Percentiles rank a stretch among this genome's conserved stretches.
phyloP scores from a whole-genome alignment of 2,329 filamentous ascomycete genomes.

The Diaporthe eres region DNA sequence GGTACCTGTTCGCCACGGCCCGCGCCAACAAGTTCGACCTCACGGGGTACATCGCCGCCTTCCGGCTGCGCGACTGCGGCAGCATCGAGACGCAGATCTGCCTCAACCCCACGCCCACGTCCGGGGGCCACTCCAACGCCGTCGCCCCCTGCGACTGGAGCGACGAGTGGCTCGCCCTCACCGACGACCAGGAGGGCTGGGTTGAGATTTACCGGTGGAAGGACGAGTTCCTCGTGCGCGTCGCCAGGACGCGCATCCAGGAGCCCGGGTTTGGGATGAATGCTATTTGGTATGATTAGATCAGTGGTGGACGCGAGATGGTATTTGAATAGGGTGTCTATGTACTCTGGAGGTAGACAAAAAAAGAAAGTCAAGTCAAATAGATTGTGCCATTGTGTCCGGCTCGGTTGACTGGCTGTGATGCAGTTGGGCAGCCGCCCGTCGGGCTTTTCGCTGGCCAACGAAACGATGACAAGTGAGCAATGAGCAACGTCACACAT shows the following conservation, averaged over 20 bases:
- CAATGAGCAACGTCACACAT: neutral
- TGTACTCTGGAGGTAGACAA: neutral
- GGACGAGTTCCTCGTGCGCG: slow-evolving; percentile 83
- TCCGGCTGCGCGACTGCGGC: slow-evolving; percentile 77
- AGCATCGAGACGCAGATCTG: slow-evolving; percentile 84
- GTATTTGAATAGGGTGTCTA: too few species aligned
- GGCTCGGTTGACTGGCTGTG: neutral
- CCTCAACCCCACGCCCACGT: slow-evolving; percentile 87
- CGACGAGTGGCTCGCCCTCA: slow-evolving; percentile 91
- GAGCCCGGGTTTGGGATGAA: slow-evolving; percentile 97
- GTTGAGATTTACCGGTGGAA: slow-evolving; percentile 91
- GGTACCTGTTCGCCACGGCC: slow-evolving; percentile 88
- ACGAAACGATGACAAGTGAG: neutral
- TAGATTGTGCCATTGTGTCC: neutral
- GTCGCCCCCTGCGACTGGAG: slow-evolving; percentile 87
- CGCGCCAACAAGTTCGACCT: slow-evolving; percentile 81
- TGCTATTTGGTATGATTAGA: slow-evolving; percentile 90
- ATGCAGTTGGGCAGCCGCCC: neutral
- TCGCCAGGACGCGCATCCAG: slow-evolving; percentile 81
- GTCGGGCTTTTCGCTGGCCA: neutral
- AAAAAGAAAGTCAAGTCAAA: neutral
- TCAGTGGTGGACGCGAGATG: too few species aligned
- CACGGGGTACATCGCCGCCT: slow-evolving; percentile 87
- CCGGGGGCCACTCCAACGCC: slow-evolving; percentile 89
- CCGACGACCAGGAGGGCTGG: slow-evolving; percentile 89